Base-by-base conservation (phyloP, 2,329 filamentous ascomycete species). In the Bipolaris sorokiniana region DNA sequence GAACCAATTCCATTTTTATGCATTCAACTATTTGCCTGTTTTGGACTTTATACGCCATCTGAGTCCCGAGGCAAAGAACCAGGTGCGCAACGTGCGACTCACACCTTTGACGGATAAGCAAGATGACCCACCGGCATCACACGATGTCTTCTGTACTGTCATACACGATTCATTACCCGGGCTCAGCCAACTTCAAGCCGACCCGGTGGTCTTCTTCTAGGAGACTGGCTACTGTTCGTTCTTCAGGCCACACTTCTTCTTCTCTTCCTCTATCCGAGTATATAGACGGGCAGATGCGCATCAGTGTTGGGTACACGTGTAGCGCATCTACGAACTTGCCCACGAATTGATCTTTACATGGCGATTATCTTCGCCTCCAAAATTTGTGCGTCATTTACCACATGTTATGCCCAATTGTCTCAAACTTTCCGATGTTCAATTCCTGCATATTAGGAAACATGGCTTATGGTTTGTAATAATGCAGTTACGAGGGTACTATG, bases 1-100 rank as follows among this genome's bases (percentile, higher is more conserved):
- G 55, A 77, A 77, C 37, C 61, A 72, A 11, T 77, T 77, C 51
- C 73, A 77, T 55, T 77, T 77, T 57, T 71, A 77, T 61, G 72
- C 69, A 13, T 75, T 76, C 65, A 76, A 74, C 53, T 77, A 76
- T 63, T 58, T 75, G 38, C 75, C 75, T 46, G 74, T 77, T 28
- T 55, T 77, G 54, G 75, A 77, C 48, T 77, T 76, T 56, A 74
- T 77, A 61, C 67, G 75, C 40, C 69, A 74, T 50, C 58, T 77
- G 36, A 75, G 73, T 48, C 74, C 74, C 20, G 73, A 77, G 46
- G 74, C 75, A 15, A 75, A 75, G 60, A 72, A 65, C 41, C 61
- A 74, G 58, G 70, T 77, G 31, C 70, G 74, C 51, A 74, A 76
- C 22, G 55, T 58, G 28, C 68, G 75, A 51, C 67, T 77, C 48